Evolutionary conservation across 306 rosid genomes (phyloP), one percentile per base, ranked within the genome.

Genomic region (Crotalaria pallida): DNA sequence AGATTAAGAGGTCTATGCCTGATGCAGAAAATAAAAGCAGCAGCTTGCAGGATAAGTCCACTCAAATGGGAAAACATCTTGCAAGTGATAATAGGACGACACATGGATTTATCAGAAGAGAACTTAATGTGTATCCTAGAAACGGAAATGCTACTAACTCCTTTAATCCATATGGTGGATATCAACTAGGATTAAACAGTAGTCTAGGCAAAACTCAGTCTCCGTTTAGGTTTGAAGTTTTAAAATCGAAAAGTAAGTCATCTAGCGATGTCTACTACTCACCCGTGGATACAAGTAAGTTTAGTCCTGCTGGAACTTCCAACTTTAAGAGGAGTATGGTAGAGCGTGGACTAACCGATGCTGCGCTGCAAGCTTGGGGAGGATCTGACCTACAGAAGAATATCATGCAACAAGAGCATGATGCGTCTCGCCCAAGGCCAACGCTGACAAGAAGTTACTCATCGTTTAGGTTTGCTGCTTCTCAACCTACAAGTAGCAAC

Each of bases 1-100:
- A 86, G n/a, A n/a, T n/a, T n/a, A n/a, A 86, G 82, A 88, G 91
- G 77, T 50, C 72, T 68, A 86, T 75, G 61, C 79, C 71, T 29
- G 81, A 79, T 76, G 71, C 76, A 56, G 85, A 75, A 56, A 75
- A 69, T 50, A 74, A n/a, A 18, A 77, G n/a, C n/a, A n/a, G 66
- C 49, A 38, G 21, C 17, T 33, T 58, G 53, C 41, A 18, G 4
- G 79, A 82, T 77, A 64, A 53, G 58, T 58, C 72, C 9, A 71
- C 51, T 29, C 36, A 67, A 83, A 76, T 72, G 65, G 70, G 78
- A 70, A 49, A 58, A 3, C 47, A 11, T 3, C 47, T 3, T 3
- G 16, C 16, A 41, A 5, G 47, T 41, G 15, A 41, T 3, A 12
- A 69, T n/a, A n/a, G n/a, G n/a, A n/a, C n/a, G 29, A 76, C 53